These are phyloP conservation scores for Pouteria glomerata DNA, from an alignment of 148 eudicot genomes.

Conservation along the genomic window DNA sequence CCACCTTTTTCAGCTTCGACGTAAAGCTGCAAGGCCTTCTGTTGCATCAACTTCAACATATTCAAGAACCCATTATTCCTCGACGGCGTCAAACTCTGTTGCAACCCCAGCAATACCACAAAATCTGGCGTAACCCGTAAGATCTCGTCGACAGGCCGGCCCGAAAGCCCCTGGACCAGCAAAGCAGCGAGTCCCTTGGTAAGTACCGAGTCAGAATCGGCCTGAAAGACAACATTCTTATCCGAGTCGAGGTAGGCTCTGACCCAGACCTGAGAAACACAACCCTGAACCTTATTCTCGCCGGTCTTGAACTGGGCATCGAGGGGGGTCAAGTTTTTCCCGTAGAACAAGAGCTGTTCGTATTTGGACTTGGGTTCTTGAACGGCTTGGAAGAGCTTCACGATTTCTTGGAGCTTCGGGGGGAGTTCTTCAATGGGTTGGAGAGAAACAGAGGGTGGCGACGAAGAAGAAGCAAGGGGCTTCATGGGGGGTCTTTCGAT, in stretches of 20 bases:
- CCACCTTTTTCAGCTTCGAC: slow-evolving; percentile 48
- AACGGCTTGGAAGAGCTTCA: slow-evolving; percentile 65
- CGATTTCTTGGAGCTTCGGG: slow-evolving; percentile 77
- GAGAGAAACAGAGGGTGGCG: slow-evolving; percentile 32
- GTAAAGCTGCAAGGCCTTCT: slow-evolving; percentile 61
- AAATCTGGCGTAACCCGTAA: slow-evolving; percentile 72
- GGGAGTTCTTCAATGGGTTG: slow-evolving; percentile 73
- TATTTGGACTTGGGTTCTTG: slow-evolving; percentile 76
- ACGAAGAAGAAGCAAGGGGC: slow-evolving; percentile 27
- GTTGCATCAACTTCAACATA: slow-evolving; percentile 75
- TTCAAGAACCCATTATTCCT: slow-evolving; percentile 92
- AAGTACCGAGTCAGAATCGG: slow-evolving; percentile 80
- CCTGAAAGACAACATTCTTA: slow-evolving; percentile 56
- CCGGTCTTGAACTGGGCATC: slow-evolving; percentile 45
- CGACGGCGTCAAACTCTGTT: slow-evolving; percentile 75
- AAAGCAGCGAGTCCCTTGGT: slow-evolving; percentile 88
- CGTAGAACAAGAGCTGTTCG: slow-evolving; percentile 75
- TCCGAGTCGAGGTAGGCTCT: slow-evolving; percentile 53
- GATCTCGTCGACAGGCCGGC: slow-evolving; percentile 56
- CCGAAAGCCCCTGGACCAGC: slow-evolving; percentile 86
- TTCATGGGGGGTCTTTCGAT: slow-evolving; percentile 50
- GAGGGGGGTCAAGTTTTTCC: slow-evolving; percentile 47
- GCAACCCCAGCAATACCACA: slow-evolving; percentile 61
- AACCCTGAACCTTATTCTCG: slow-evolving; percentile 88
- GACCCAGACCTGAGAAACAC: slow-evolving; percentile 96